Evolutionary conservation across 164 flowering plant species (phyloP).

Genomic region (Tinospora cordifolia): DNA sequence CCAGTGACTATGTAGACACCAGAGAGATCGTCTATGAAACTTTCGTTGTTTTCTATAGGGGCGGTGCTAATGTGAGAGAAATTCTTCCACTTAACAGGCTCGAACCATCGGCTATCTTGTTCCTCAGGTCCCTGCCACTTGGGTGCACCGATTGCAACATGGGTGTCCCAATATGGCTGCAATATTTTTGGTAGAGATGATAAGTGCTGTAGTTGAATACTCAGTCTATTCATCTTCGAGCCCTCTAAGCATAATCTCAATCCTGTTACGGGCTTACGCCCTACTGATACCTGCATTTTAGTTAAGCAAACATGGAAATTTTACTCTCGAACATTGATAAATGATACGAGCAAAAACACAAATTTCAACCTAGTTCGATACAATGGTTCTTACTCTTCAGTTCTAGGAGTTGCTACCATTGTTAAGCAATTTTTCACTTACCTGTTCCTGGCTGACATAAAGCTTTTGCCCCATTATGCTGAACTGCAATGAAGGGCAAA

Average conservation of each 20-base stretch:
- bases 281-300: conserved; percentile 60
- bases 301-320: conserved; percentile 3
- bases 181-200: conserved; percentile 68
- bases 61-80: conserved; percentile 89
- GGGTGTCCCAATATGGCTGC: conserved; percentile 72
- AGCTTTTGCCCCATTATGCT: conserved; percentile 89
- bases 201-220: conserved; percentile 66
- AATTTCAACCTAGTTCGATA: not conserved
- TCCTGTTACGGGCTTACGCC: conserved; percentile 84
- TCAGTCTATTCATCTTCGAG: conserved; percentile 57
- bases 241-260: conserved; percentile 66
- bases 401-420: not conserved
- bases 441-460: conserved; percentile 78
- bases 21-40: conserved; percentile 47
- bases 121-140: conserved; percentile 91
- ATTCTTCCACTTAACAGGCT: conserved; percentile 85
- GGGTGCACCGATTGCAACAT: conserved; percentile 79
- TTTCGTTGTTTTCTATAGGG: conserved; percentile 62
- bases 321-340: not conserved
- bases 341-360: not conserved
- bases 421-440: conserved; percentile 13
- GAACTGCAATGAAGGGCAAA: conserved; percentile 75
- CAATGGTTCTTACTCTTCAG: not conserved
- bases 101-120: conserved; percentile 91
- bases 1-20: conserved; percentile 78